Percentiles rank a stretch among this genome's conserved stretches.
These are phyloP conservation scores for Rhytidiadelphus loreus DNA, from an alignment of 225 moss, liverwort and hornwort species.

Conservation along the genomic window DNA sequence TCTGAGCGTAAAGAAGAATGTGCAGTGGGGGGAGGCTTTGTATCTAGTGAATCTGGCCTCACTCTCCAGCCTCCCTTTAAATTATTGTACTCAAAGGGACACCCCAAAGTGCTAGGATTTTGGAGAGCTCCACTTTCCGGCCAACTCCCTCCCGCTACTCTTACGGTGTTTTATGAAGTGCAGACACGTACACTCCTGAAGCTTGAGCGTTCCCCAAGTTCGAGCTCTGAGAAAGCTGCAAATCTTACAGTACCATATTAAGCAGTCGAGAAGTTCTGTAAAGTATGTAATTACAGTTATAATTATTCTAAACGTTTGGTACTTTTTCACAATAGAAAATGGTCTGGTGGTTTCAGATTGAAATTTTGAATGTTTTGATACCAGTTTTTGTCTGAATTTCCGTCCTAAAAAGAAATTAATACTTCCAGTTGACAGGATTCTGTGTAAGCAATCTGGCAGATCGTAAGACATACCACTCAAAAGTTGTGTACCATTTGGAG, in stretches of 20 bases:
- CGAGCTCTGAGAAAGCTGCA: not conserved
- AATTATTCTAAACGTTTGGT: not conserved
- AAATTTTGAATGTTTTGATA: not conserved
- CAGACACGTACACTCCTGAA: not conserved
- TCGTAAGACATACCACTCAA: not conserved
- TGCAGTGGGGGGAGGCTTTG: not conserved
- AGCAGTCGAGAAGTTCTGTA: not conserved
- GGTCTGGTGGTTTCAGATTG: not conserved
- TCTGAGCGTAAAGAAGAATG: not conserved
- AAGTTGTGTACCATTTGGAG: not conserved
- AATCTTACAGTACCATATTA: not conserved
- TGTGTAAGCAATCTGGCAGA: constrained; percentile 12
- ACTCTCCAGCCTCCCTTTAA: not conserved
- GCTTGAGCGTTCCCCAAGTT: not conserved
- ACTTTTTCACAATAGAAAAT: not conserved
- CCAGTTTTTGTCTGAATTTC: not conserved
- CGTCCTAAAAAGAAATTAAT: not conserved
- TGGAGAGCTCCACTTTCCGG: constrained; percentile 7
- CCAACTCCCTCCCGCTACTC: not conserved
- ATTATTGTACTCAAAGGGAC: constrained; percentile 25
- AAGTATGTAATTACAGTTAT: not conserved
- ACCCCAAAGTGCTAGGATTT: not conserved
- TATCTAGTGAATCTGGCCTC: not conserved
- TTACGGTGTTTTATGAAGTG: not conserved
- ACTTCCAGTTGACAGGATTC: not conserved